Evolutionary conservation across 768 basidiomycete species (phyloP), one percentile per base, ranked within the genome.

Genomic region (Pleurotus eryngii): DNA sequence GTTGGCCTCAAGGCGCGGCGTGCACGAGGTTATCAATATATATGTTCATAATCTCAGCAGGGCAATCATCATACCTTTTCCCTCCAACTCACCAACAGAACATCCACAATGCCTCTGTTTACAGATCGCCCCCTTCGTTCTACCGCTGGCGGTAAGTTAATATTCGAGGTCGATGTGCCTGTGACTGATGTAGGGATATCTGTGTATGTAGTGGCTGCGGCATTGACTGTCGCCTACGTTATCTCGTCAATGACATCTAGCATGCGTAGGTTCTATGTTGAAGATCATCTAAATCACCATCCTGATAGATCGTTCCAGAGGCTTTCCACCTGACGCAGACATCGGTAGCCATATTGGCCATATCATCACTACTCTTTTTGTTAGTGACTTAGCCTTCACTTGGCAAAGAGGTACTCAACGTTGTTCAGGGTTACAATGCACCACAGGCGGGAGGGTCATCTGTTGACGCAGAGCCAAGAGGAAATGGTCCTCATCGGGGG

Each of bases 401-500:
- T 27, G 39, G 9, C 55, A 48, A 51, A 46, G 35, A 14, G 46
- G 20, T 15, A 46, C 42, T 49, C 64, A 54, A 20, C 17, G 15
- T 18, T 15, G 11, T 40, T 54, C 42, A 92, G 90, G 64, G 78
- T 89, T 46, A 72, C 86, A 46, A 77, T 86, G 72, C 89, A 91
- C 65, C 83, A 90, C 63, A 79, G 80, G 57, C 74, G 72, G 65
- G 76, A 81, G 46, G 87, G 85, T 12, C 80, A 80, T 50, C 67
- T 86, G 59, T 68, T 92, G 63, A 84, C 86, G 46, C 84, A 82
- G 62, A 77, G 76, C 56, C 90, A 92, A 63, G 88, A 90, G 65
- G 89, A 92, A 64, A 78, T 83, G 70, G 73, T 87, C 17, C 65
- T 92, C 69, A 86, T 92, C 59, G 84, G 76, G 4, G 84, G 86